Percentiles rank a stretch among this genome's conserved stretches.
phyloP scores from a whole-genome alignment of 164 flowering plant genomes.

The Platanus orientalis region DNA sequence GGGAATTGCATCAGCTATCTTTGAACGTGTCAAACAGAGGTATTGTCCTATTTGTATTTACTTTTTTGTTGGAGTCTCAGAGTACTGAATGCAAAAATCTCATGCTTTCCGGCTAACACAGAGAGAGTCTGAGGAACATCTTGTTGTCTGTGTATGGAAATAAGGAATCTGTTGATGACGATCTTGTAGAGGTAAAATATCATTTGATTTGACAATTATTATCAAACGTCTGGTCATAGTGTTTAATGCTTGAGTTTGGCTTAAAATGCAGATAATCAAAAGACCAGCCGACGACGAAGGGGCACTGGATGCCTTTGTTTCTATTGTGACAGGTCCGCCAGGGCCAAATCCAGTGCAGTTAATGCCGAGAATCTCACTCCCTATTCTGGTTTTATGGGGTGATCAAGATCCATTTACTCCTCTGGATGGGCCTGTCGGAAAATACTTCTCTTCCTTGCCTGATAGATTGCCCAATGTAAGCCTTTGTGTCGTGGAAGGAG shows the following conservation, averaged over 20 bases:
- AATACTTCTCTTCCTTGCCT: constrained; percentile 70
- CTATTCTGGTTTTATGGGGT: constrained; percentile 84
- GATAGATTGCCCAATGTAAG: constrained; percentile 44
- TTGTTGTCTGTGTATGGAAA: constrained; percentile 73
- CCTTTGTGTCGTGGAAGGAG: constrained; percentile 63
- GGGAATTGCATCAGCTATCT: constrained; percentile 64
- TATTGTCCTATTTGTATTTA: constrained; percentile 8
- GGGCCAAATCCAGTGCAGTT: constrained; percentile 83
- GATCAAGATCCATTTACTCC: constrained; percentile 87
- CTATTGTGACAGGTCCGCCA: constrained; percentile 90
- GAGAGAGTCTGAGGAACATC: constrained; percentile 65
- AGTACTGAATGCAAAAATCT: not conserved
- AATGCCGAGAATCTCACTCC: constrained; percentile 57
- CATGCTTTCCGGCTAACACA: constrained; percentile 27
- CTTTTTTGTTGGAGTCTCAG: not conserved
- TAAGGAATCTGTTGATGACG: constrained; percentile 84
- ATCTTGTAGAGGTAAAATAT: constrained; percentile 63
- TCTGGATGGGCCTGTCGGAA: constrained; percentile 89
- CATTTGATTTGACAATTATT: not conserved
- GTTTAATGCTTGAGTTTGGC: constrained; percentile 1
- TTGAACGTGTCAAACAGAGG: constrained; percentile 73
- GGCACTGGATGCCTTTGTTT: constrained; percentile 91
- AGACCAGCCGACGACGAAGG: constrained; percentile 77
- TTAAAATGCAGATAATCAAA: constrained; percentile 60
- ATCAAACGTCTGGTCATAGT: not conserved